Evolutionary conservation across 345 rosid genomes (phyloP), one percentile per base, ranked within the genome.

Genomic region (Camelina sativa): DNA sequence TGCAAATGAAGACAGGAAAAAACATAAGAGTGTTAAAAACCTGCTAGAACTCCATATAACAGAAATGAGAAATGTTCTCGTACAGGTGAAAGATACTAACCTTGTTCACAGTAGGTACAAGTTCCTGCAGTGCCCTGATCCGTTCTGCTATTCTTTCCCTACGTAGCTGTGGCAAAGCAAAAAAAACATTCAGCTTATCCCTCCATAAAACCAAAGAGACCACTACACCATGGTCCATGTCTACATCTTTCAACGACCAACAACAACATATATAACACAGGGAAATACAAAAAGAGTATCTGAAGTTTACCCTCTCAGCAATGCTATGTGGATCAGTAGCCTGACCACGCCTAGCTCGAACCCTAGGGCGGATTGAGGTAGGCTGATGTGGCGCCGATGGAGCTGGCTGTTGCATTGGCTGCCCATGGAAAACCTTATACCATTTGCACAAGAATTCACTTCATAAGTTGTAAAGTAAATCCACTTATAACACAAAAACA

Each of bases 301-400:
- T 34, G 8, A 22, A 76, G 19, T 9, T 78, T 88, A 96, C 99
- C 83, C 99, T 77, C 76, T 96, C 99, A 73, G 99, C 99, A 53
- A 96, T 96, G 83, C 99, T 96, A 72, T 96, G 99, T 40, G 99
- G 99, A 88, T 96, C 99, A 46, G 99, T 96, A 70, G 99, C 99
- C 67, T 96, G 99, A 56, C 99, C 99, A 82, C 99, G 85, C 78
- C 99, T 86, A 82, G 99, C 99, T 69, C 99, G 86, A 44, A 91
- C 95, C 82, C 97, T 86, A 15, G 99, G 98, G 4, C 98, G 99
- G 86, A 96, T 86, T 59, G 91, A 66, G 1, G 81, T 66, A 20
- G 98, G 98, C 69, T 94, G 91, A 81, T 96, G 98, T 51, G 96
- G 97, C 25, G 88, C 91, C 9, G 91, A 70, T 65, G 93, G 85